These are phyloP conservation scores for Rosa rugosa DNA, from an alignment of 306 rosid species.

Conservation along the genomic window DNA sequence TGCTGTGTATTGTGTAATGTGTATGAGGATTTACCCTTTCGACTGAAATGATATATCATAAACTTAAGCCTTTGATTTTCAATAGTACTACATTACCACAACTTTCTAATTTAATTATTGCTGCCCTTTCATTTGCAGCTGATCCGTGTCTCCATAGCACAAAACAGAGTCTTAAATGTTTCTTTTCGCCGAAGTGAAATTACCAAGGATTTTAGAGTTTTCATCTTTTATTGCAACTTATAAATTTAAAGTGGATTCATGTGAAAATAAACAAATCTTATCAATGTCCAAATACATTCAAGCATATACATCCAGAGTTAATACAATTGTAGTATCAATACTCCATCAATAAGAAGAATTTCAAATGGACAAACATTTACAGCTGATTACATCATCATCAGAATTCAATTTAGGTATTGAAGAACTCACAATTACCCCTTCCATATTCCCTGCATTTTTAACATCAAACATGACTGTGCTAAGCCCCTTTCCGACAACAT, in stretches of 20 bases:
- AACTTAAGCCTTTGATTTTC: no score
- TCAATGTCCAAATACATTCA: background rate
- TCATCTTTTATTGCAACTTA: background rate
- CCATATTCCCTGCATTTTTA: slow-evolving; percentile 47
- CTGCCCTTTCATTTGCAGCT: background rate
- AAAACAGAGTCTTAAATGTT: background rate
- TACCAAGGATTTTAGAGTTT: background rate
- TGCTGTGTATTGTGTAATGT: background rate
- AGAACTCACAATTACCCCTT: slow-evolving; percentile 63
- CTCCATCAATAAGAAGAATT: background rate
- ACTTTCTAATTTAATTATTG: background rate
- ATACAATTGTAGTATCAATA: background rate
- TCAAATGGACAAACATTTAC: slow-evolving; percentile 70
- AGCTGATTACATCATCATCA: slow-evolving; percentile 59
- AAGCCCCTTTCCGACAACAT: slow-evolving; percentile 74
- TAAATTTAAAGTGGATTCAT: background rate
- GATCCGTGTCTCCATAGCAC: background rate
- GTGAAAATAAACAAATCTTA: background rate
- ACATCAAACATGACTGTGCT: slow-evolving; percentile 79
- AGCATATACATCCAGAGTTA: background rate
- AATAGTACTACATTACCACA: background rate
- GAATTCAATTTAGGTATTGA: slow-evolving; percentile 57
- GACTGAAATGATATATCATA: background rate
- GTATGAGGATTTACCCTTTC: background rate
- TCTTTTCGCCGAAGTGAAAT: background rate